Evolutionary conservation across 139 green algal species (phyloP).

Genomic region (Desmodesmus armatus): DNA sequence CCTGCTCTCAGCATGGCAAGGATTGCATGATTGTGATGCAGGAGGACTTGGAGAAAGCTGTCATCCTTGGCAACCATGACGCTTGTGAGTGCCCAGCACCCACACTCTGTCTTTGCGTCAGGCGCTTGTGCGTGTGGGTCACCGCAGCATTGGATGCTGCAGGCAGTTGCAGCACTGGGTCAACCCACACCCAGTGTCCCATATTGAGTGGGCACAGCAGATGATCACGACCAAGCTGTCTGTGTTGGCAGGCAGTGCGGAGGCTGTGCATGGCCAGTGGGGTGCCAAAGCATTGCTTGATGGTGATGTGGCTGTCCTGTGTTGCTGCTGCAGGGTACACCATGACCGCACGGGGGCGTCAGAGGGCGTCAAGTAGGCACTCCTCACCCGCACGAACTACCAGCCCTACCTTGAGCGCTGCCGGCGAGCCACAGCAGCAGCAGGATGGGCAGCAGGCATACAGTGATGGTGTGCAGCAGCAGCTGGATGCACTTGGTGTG

Average conservation of each 20-base stretch:
- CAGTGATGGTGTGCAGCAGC: constrained; percentile 43
- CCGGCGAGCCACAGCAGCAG: constrained; percentile 11
- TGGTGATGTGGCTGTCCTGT: not conserved
- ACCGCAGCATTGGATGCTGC: not conserved
- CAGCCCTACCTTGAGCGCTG: too few relatives aligned
- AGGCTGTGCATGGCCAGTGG: not conserved
- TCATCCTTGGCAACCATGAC: constrained; percentile 45
- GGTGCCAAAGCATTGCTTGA: not conserved
- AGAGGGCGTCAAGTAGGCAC: too few relatives aligned
- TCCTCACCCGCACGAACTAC: not conserved
- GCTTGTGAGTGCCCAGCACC: constrained; percentile 31
- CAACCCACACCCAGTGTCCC: not conserved
- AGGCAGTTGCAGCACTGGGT: not conserved
- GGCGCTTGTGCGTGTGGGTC: not conserved
- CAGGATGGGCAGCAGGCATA: not conserved
- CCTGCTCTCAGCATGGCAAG: too few relatives aligned
- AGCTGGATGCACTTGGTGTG: constrained; percentile 67
- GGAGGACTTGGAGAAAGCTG: too few relatives aligned
- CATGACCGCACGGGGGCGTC: constrained; percentile 18
- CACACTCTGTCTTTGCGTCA: too few relatives aligned
- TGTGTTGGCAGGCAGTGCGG: not conserved
- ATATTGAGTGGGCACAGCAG: not conserved
- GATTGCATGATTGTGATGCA: too few relatives aligned
- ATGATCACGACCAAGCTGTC: not conserved
- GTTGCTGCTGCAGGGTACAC: constrained; percentile 20